Percentiles rank a stretch among this genome's conserved stretches.
phyloP scores from a whole-genome alignment of 1,284 basidiomycete genomes.

The Mycena sp. region DNA sequence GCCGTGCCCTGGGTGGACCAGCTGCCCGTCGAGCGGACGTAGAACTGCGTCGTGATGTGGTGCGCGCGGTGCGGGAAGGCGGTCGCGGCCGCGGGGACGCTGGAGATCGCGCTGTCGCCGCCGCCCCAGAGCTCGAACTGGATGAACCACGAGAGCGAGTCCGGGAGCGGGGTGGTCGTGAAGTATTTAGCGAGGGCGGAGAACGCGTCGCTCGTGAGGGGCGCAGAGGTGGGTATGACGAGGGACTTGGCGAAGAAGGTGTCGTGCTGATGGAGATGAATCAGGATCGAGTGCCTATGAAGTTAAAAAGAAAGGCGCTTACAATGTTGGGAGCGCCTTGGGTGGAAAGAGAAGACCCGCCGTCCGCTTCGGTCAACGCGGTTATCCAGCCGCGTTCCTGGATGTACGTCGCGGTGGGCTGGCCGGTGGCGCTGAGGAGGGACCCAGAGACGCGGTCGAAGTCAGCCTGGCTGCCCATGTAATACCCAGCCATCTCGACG shows the following conservation, averaged over 20 bases:
- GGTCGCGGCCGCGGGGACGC: constrained; percentile 20
- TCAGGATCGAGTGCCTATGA: background rate
- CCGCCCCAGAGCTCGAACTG: constrained; percentile 35
- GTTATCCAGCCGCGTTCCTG: constrained; percentile 11
- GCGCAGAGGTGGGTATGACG: constrained; percentile 13
- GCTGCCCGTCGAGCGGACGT: constrained; percentile 4
- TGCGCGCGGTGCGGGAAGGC: constrained; percentile 29
- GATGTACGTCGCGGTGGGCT: constrained; percentile 5
- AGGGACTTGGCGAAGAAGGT: constrained; percentile 42
- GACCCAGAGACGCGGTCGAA: background rate
- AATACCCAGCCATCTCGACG: constrained; percentile 20
- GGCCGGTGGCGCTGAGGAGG: background rate
- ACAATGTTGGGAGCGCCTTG: constrained; percentile 5
- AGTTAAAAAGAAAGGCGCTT: background rate
- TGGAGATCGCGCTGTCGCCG: constrained; percentile 28
- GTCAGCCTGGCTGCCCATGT: constrained; percentile 12
- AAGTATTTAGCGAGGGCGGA: constrained; percentile 19
- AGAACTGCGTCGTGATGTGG: constrained; percentile 34
- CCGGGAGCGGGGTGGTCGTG: background rate
- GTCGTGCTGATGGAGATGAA: constrained; percentile 16
- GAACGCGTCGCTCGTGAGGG: constrained; percentile 12
- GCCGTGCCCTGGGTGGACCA: background rate
- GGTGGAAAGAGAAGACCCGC: background rate
- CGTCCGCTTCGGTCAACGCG: constrained; percentile 11
- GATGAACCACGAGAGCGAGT: constrained; percentile 29